Evolutionary conservation across 2,329 filamentous ascomycete species (phyloP), one percentile per base, ranked within the genome.

Genomic region (Cytospora paraplurivora): DNA sequence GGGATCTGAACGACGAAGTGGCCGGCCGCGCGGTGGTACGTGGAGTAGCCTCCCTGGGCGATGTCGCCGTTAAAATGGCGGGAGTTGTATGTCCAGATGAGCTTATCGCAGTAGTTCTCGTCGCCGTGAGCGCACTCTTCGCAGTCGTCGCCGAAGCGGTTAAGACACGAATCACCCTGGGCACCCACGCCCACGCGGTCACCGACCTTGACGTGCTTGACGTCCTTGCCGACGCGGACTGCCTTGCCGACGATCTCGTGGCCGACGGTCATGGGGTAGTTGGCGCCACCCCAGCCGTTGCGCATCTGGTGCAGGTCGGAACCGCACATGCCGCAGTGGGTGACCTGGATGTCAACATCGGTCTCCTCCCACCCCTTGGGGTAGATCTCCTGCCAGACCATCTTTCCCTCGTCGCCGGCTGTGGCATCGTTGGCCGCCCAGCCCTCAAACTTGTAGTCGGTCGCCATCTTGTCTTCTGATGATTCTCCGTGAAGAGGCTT

Each of bases 361-460:
- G 80, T 83, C 71, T 89, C 87, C 52, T 86, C 82, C 82, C 85
- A 89, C n/a, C 76, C 74, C 78, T 89, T 89, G 44, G 86, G 86
- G 73, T 86, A 78, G 62, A 82, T 88, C 62, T 82, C 75, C 49
- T 76, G 76, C 82, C 82, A 85, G 37, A 77, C 71, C 82, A 85
- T 84, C 59, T 84, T 82, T 59, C 82, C 82, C 6, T 83, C 71
- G 65, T 71, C 75, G 21, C 78, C 71, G 1, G 75, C 73, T 27
- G 27, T 27, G 13, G 75, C 68, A 62, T 74, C 72, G 57, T 76
- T 72, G 68, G 80, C 81, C n/a, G 83, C 67, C 81, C 81, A 84
- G 50, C 81, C 81, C 69, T 83, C 73, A 67, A 83, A 84, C 71
- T 78, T 81, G 71, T 78, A 77, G 63, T 78, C 74, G 49, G 72